phyloP scores from a whole-genome alignment of 768 basidiomycete genomes.

The Gloeopeniophorella convolvens region DNA sequence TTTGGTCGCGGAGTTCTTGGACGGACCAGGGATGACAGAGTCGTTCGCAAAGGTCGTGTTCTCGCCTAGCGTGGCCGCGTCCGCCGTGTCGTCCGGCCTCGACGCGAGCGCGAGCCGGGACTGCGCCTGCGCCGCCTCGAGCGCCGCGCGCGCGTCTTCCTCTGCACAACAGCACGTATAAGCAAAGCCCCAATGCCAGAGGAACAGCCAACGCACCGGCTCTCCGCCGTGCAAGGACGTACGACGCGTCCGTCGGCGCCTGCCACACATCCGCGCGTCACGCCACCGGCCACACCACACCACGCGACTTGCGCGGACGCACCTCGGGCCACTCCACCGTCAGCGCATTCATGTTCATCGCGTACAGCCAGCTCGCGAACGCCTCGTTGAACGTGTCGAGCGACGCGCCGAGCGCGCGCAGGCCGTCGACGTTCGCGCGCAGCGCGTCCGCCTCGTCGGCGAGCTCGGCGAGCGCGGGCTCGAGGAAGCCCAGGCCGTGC shows the following conservation, averaged over 20 bases:
- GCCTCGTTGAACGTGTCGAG: constrained; percentile 86
- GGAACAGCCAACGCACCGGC: constrained; percentile 42
- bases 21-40: constrained; percentile 27
- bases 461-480: constrained; percentile 78
- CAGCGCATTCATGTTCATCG: constrained; percentile 90
- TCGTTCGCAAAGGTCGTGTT: constrained; percentile 36
- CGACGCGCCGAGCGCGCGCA: constrained; percentile 66
- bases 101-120: constrained; percentile 27
- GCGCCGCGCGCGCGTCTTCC: constrained; percentile 49
- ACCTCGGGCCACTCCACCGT: constrained; percentile 93
- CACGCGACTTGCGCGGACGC: constrained; percentile 19
- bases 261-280: too few relatives aligned
- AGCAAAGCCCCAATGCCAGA: too few relatives aligned
- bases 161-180: too few relatives aligned
- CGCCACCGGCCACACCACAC: background rate
- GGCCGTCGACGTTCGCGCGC: constrained; percentile 64
- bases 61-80: constrained; percentile 24
- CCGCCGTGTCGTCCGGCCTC: constrained; percentile 29
- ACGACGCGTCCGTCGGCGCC: constrained; percentile 30
- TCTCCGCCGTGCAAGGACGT: constrained; percentile 48
- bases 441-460: constrained; percentile 82
- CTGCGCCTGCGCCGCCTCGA: constrained; percentile 42
- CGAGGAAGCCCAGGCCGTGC: constrained; percentile 79
- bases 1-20: constrained; percentile 34
- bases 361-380: constrained; percentile 87